Conservation (phyloP, 2,329 filamentous ascomycete species). For the Ophiosphaerella herpotricha region DNA sequence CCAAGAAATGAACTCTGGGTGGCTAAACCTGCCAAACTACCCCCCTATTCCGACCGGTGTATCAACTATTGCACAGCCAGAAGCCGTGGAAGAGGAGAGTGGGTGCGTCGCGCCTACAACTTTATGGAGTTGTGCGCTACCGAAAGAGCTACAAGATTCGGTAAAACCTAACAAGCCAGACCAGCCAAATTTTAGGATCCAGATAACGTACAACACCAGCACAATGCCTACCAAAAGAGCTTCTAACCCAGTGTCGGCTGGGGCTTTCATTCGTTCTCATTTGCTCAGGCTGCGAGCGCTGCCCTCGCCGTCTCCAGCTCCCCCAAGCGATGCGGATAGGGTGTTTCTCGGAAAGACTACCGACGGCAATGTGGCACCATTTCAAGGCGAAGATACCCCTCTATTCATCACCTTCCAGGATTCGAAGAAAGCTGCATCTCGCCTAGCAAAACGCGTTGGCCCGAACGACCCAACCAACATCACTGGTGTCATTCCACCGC, state of each 20-base stretch:
- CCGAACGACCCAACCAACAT: constrained; percentile 46
- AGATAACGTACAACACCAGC: constrained; percentile 65
- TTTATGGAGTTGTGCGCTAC: constrained; percentile 84
- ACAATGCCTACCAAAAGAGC: constrained; percentile 54
- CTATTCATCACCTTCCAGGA: constrained; percentile 80
- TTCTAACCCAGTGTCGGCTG: constrained; percentile 60
- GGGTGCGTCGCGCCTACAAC: constrained; percentile 74
- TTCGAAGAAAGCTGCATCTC: constrained; percentile 31
- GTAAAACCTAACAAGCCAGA: constrained; percentile 67
- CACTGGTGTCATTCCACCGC: constrained; percentile 64
- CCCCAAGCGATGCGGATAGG: constrained; percentile 71
- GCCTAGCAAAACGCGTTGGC: constrained; percentile 44
- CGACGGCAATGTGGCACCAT: constrained; percentile 70
- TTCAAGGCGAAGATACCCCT: constrained; percentile 83
- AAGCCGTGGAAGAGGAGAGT: constrained; percentile 65
- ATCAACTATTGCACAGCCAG: constrained; percentile 75
- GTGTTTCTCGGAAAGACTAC: constrained; percentile 85
- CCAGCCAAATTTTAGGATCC: constrained; percentile 78
- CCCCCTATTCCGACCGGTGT: constrained; percentile 86
- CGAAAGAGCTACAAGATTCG: constrained; percentile 73
- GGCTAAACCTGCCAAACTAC: constrained; percentile 84
- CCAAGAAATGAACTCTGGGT: constrained; percentile 51
- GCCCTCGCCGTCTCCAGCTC: constrained; percentile 57
- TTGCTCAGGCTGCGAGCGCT: constrained; percentile 32
- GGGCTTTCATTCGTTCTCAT: constrained; percentile 38